These are phyloP conservation scores for Zasmidium citrigriseum DNA, from an alignment of 2,329 filamentous ascomycete genomes.

Conservation along the genomic window DNA sequence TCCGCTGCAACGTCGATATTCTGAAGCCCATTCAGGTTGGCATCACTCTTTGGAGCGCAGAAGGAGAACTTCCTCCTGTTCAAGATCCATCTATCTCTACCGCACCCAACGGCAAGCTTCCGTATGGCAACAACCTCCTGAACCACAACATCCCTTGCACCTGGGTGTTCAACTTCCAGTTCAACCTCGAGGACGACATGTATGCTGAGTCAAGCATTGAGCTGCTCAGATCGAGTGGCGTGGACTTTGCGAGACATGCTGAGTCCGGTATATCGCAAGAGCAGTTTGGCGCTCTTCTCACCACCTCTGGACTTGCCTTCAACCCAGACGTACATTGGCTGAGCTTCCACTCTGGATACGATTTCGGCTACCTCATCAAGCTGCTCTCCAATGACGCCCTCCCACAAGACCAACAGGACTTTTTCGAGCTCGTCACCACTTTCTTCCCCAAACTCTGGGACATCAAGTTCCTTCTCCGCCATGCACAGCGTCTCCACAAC, in stretches of 20 bases:
- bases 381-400: constrained; percentile 80
- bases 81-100: constrained; percentile 53
- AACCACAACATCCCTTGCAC: constrained; percentile 71
- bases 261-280: constrained; percentile 87
- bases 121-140: constrained; percentile 44
- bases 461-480: constrained; percentile 96
- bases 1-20: constrained; percentile 95
- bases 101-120: constrained; percentile 35
- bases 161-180: constrained; percentile 99
- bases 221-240: constrained; percentile 85
- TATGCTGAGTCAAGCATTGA: constrained; percentile 94
- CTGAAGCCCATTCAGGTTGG: constrained; percentile 97
- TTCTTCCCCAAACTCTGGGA: constrained; percentile 95
- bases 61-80: constrained; percentile 81
- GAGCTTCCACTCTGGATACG: constrained; percentile 95
- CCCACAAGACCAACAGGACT: constrained; percentile 86
- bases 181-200: constrained; percentile 94
- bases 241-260: constrained; percentile 82
- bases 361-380: constrained; percentile 97
- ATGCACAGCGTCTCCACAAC: constrained; percentile 61
- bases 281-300: constrained; percentile 85
- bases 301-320: constrained; percentile 87
- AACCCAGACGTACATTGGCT: constrained; percentile 92
- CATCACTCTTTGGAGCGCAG: constrained; percentile 86
- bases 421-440: constrained; percentile 82